These are phyloP conservation scores for Paramecium pentaurelia DNA, from an alignment of 73 alveolate genomes.

Conservation along the genomic window DNA sequence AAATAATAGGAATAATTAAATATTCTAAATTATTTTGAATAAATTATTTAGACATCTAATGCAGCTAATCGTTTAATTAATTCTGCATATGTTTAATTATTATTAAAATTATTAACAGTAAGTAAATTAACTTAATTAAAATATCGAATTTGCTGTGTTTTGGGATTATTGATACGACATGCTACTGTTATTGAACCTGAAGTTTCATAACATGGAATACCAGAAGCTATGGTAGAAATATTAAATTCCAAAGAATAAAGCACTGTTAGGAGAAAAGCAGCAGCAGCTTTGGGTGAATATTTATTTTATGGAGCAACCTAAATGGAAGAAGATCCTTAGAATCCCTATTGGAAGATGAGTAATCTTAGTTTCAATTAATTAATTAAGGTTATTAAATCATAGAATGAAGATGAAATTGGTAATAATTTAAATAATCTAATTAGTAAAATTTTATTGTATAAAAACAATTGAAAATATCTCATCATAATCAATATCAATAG, in stretches of 20 bases:
- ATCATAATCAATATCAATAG: constrained; percentile 75
- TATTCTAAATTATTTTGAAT: constrained; percentile 89
- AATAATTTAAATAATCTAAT: background rate
- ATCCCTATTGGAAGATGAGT: constrained; percentile 89
- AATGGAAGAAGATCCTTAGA: constrained; percentile 95
- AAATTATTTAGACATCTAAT: constrained; percentile 80
- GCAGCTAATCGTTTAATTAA: constrained; percentile 89
- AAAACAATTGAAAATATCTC: constrained; percentile 95
- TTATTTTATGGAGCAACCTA: constrained; percentile 98
- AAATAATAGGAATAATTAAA: constrained; percentile 73
- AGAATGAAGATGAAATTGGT: constrained; percentile 75
- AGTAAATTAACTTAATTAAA: constrained; percentile 73
- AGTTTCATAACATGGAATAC: constrained; percentile 50
- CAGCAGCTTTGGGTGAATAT: constrained; percentile 98
- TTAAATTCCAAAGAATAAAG: background rate
- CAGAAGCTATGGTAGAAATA: background rate
- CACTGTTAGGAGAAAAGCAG: constrained; percentile 79
- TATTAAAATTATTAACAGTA: constrained; percentile 80
- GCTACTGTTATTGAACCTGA: constrained; percentile 95
- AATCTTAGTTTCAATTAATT: constrained; percentile 72
- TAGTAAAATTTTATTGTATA: constrained; percentile 92
- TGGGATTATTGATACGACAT: constrained; percentile 92
- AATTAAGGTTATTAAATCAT: constrained; percentile 70
- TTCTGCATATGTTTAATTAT: constrained; percentile 81
- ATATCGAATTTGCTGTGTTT: constrained; percentile 88